Percentiles rank a stretch among this genome's conserved stretches.
These are phyloP conservation scores for Mikania micrantha DNA, from an alignment of 129 eudicot species.

Conservation along the genomic window DNA sequence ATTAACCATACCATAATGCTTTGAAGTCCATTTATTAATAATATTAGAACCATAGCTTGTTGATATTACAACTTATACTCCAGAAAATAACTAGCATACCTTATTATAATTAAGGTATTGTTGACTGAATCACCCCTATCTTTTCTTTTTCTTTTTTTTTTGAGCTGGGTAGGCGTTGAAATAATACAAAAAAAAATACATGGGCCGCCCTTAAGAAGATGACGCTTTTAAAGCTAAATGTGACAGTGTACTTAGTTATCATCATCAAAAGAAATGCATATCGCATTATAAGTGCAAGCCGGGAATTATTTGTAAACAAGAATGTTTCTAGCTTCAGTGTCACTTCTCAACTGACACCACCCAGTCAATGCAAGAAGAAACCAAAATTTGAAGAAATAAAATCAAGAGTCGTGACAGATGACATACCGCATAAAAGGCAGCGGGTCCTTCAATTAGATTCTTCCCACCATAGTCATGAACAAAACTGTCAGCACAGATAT, in stretches of 20 bases:
- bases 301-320: neutral
- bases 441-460: slow-evolving; percentile 42
- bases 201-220: neutral
- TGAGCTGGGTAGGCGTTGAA: neutral
- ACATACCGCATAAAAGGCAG: slow-evolving; percentile 90
- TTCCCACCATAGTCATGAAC: slow-evolving; percentile 51
- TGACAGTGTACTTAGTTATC: neutral
- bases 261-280: neutral
- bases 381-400: neutral
- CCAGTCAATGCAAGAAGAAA: neutral
- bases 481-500: slow-evolving; percentile 69
- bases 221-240: neutral
- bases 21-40: neutral
- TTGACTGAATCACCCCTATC: neutral
- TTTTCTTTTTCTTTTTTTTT: neutral
- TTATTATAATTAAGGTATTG: neutral
- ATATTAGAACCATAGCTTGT: neutral
- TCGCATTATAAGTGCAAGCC: neutral
- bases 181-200: neutral
- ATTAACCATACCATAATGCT: neutral
- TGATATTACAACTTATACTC: neutral
- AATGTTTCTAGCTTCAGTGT: neutral
- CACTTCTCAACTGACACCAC: neutral
- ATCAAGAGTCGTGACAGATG: neutral
- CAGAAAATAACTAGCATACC: neutral